These are phyloP conservation scores for Colletotrichum endophyticum DNA, from an alignment of 2,329 filamentous ascomycete genomes.

Conservation along the genomic window DNA sequence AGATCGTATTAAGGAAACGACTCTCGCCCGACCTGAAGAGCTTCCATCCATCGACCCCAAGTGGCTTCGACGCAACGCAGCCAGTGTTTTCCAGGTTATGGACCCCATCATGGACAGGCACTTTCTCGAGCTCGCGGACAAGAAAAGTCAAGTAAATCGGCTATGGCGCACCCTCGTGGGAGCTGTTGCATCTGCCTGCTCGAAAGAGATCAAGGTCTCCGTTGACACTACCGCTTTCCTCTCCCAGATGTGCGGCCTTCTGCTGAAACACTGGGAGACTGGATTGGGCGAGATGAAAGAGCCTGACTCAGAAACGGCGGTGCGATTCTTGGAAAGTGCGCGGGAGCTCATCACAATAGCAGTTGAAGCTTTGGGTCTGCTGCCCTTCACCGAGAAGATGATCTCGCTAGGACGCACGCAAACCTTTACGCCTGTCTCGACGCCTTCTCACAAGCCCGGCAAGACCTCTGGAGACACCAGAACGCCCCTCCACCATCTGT, in stretches of 20 bases:
- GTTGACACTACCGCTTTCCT: conserved; percentile 83
- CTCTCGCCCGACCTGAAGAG: conserved; percentile 70
- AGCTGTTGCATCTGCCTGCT: conserved; percentile 70
- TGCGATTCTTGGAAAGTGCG: conserved; percentile 60
- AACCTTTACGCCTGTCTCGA: conserved; percentile 66
- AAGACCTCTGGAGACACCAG: conserved; percentile 57
- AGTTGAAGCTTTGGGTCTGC: conserved; percentile 56
- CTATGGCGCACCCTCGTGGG: conserved; percentile 68
- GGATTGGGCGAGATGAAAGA: conserved; percentile 59
- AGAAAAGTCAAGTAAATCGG: conserved; percentile 55
- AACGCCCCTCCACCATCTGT: conserved; percentile 70
- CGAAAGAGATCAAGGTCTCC: conserved; percentile 89
- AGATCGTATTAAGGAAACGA: conserved; percentile 68
- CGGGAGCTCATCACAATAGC: conserved; percentile 55
- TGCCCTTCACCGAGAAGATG: conserved; percentile 69
- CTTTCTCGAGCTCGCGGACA: conserved; percentile 66
- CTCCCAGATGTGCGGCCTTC: conserved; percentile 70
- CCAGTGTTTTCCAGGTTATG: conserved; percentile 67
- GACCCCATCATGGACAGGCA: conserved; percentile 64
- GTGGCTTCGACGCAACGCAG: conserved; percentile 80
- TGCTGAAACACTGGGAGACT: conserved; percentile 72
- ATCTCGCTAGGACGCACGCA: conserved; percentile 56
- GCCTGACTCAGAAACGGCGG: conserved; percentile 47
- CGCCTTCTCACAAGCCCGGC: conserved; percentile 66
- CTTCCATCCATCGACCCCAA: conserved; percentile 83